Evolutionary conservation across 148 eudicot species (phyloP), one percentile per base, ranked within the genome.

Genomic region (Diospyros lotus): DNA sequence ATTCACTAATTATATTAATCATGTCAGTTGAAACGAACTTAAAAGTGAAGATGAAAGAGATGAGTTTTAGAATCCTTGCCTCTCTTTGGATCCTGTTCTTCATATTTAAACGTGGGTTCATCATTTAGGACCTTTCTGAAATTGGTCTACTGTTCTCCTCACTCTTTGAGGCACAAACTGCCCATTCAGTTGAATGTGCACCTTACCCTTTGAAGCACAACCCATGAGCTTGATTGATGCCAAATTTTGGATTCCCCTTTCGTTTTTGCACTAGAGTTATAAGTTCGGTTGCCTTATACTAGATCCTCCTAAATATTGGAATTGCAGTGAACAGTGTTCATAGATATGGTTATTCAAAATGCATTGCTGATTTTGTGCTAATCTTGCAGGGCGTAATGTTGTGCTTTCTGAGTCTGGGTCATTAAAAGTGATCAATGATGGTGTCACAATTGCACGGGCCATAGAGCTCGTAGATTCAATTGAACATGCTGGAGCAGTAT

Each of bases 351-450:
- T 73, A 48, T 48, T 11, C 9, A 3, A 51, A 61, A 52, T 62
- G 38, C 58, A 55, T 62, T 61, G 41, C 3, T 42, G 9, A 41
- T 1, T 64, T 66, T 64, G 28, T 14, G 55, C 53, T 8, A 73
- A 73, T 61, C 64, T n/a, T 85, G 82, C 88, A 94, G 98, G 98
- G 8, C 89, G 98, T 61, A 94, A 94, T 81, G 98, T 94, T 75
- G 85, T 94, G 81, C 88, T 94, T 40, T 85, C 91, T 2, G 98
- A 94, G 76, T 84, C 90, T 40, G 87, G 84, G 67, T 80, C 77
- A 50, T 72, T 94, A 67, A 94, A 87, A 84, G 97, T 92, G 50
- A 90, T 94, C 63, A 94, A 94, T 80, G 98, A 94, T 66, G 98
- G 98, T 69, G 96, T 90, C 64, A 92, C 97, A 46, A 92, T 94